Evolutionary conservation across 2,329 filamentous ascomycete species (phyloP).

Genomic region (Penicillium hordei): DNA sequence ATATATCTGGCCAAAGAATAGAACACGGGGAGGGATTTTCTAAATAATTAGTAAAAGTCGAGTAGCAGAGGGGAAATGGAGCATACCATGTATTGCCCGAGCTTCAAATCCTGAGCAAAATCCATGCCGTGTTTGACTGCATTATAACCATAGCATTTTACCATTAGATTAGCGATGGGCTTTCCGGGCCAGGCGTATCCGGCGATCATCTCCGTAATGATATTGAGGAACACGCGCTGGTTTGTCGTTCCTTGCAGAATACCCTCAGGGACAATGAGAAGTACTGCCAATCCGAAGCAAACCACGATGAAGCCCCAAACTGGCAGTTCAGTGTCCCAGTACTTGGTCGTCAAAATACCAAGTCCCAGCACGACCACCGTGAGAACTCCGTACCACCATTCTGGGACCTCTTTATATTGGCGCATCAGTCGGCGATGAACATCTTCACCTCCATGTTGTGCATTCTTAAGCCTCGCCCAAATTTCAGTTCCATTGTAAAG

Average conservation of each 20-base stretch:
- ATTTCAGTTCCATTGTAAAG: slow-evolving; percentile 39
- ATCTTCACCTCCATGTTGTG: slow-evolving; percentile 50
- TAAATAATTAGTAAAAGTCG: not conserved
- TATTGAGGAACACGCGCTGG: slow-evolving; percentile 33
- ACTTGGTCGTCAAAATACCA: slow-evolving; percentile 30
- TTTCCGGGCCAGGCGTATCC: slow-evolving; percentile 36
- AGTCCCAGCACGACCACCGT: slow-evolving; percentile 36
- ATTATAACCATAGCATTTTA: slow-evolving; percentile 37
- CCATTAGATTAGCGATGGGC: slow-evolving; percentile 40
- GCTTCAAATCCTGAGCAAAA: slow-evolving; percentile 35
- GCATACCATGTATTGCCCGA: slow-evolving; percentile 35
- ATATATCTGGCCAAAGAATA: slow-evolving; percentile 39
- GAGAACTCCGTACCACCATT: slow-evolving; percentile 58
- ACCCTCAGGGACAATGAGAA: slow-evolving; percentile 44
- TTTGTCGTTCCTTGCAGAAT: slow-evolving; percentile 38
- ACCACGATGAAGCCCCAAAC: slow-evolving; percentile 44
- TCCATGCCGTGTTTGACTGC: slow-evolving; percentile 37
- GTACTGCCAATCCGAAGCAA: slow-evolving; percentile 36
- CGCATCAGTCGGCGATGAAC: slow-evolving; percentile 65
- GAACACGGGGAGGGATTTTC: slow-evolving; percentile 34
- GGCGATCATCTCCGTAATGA: slow-evolving; percentile 36
- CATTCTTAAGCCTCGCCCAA: slow-evolving; percentile 35
- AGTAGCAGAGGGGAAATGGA: no score
- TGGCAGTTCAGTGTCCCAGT: slow-evolving; percentile 42
- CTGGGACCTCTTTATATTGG: slow-evolving; percentile 62